Evolutionary conservation across 441 rosid species (phyloP).

Genomic region (Euphorbia schlechtendalii): DNA sequence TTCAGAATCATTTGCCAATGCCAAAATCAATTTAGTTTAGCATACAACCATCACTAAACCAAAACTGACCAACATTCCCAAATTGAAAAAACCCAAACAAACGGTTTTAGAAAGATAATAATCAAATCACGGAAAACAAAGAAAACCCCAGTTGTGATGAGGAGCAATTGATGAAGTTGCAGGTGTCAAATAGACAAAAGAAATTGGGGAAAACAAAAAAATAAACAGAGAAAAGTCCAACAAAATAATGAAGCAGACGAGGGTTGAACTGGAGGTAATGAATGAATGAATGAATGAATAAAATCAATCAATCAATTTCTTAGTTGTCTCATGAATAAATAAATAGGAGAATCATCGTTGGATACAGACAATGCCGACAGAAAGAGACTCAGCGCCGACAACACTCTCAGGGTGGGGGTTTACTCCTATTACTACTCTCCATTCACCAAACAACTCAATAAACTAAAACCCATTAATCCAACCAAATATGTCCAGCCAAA

Average conservation of each 20-base stretch:
- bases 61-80: conserved; percentile 29
- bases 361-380: conserved; percentile 93
- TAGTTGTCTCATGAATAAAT: conserved; percentile 32
- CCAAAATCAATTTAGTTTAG: conserved; percentile 23
- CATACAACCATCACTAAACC: conserved; percentile 16
- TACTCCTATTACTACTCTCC: conserved; percentile 6
- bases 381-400: conserved; percentile 89
- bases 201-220: too few species aligned
- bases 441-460: conserved; percentile 28
- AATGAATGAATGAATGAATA: conserved; percentile 17
- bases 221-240: conserved; percentile 14
- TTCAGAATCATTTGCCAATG: conserved; percentile 51
- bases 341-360: conserved; percentile 44
- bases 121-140: conserved; percentile 1
- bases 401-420: conserved; percentile 21
- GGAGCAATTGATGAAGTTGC: conserved; percentile 15
- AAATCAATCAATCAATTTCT: conserved; percentile 16
- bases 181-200: conserved; percentile 16
- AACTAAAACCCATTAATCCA: conserved; percentile 23
- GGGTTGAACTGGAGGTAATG: too few species aligned
- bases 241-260: conserved; percentile 9
- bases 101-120: neutral
- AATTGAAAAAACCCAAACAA: conserved; percentile 19
- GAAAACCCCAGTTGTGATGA: conserved; percentile 22
- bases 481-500: conserved; percentile 13